Conservation (phyloP, 257 asterid species). For the Nicotiana otophora region DNA sequence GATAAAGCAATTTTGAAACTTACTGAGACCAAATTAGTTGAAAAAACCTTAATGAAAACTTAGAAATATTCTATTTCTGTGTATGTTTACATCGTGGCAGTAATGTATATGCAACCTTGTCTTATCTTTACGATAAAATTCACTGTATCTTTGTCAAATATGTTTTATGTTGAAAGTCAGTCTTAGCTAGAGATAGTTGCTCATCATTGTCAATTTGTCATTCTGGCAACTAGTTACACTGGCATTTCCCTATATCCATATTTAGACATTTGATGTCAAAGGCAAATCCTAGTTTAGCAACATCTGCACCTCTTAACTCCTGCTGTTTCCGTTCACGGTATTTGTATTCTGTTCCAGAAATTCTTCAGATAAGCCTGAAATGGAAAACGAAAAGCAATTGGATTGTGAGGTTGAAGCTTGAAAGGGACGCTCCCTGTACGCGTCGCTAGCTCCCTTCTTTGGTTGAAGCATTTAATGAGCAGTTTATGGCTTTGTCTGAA, state of each 20-base stretch:
- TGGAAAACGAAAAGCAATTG: not conserved
- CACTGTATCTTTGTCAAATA: not conserved
- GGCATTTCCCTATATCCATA: not conserved
- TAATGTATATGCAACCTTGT: not conserved
- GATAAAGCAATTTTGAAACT: not conserved
- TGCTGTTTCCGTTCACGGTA: not conserved
- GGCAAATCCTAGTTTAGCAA: not conserved
- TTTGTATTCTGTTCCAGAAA: not conserved
- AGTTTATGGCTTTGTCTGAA: not conserved
- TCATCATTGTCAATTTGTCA: not conserved
- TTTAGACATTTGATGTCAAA: not conserved
- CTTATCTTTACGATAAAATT: not conserved
- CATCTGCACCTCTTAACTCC: not conserved
- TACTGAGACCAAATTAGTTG: not conserved
- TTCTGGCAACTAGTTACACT: not conserved
- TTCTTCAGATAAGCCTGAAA: not conserved
- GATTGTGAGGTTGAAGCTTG: not conserved
- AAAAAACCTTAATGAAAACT: not conserved
- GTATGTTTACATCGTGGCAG: not conserved
- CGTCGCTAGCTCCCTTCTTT: not conserved
- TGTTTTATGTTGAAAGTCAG: not conserved
- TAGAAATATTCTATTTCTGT: not conserved
- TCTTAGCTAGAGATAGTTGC: not conserved
- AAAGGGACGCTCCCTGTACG: not conserved
- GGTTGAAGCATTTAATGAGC: not conserved